A percentile compares a stretch with the other conserved stretches of the same genome.
Conservation (phyloP, 106 monocot species). For the Dioscorea zingiberensis region DNA sequence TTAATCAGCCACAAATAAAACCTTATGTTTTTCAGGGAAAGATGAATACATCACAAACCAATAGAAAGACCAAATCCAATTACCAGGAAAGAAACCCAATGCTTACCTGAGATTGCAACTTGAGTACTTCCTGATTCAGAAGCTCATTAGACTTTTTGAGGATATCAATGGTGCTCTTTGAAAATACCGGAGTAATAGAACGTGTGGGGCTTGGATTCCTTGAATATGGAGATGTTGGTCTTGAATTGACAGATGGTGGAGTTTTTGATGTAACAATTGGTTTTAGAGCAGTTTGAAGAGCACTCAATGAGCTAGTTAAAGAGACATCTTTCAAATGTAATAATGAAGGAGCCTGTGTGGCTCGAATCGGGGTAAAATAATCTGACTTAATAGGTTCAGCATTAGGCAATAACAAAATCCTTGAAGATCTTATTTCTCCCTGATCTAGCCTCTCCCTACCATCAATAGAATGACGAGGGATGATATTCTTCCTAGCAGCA, state of each 20-base stretch:
- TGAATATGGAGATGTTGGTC: constrained; percentile 44
- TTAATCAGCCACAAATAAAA: background rate
- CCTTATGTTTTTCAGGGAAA: background rate
- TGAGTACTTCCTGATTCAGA: constrained; percentile 45
- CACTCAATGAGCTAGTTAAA: constrained; percentile 40
- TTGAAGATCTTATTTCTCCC: constrained; percentile 46
- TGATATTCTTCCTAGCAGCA: constrained; percentile 31
- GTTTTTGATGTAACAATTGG: constrained; percentile 39
- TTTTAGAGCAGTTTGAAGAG: constrained; percentile 41
- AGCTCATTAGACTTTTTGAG: constrained; percentile 40
- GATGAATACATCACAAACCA: too few species aligned
- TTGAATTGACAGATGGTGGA: constrained; percentile 20
- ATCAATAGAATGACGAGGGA: constrained; percentile 45
- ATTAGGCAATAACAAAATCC: constrained; percentile 27
- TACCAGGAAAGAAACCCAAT: too few species aligned
- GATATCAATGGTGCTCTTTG: constrained; percentile 32
- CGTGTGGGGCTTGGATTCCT: constrained; percentile 38
- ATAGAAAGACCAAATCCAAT: too few species aligned
- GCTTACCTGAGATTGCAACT: constrained; percentile 44
- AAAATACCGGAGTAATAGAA: constrained; percentile 22
- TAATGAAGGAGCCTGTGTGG: constrained; percentile 29
- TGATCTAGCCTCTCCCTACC: constrained; percentile 33
- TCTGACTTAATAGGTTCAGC: constrained; percentile 18
- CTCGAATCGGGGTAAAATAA: constrained; percentile 14
- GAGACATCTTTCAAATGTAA: constrained; percentile 48